Percentiles rank a stretch among this genome's conserved stretches.
phyloP scores from a whole-genome alignment of 345 rosid genomes.

The Salix viminalis region DNA sequence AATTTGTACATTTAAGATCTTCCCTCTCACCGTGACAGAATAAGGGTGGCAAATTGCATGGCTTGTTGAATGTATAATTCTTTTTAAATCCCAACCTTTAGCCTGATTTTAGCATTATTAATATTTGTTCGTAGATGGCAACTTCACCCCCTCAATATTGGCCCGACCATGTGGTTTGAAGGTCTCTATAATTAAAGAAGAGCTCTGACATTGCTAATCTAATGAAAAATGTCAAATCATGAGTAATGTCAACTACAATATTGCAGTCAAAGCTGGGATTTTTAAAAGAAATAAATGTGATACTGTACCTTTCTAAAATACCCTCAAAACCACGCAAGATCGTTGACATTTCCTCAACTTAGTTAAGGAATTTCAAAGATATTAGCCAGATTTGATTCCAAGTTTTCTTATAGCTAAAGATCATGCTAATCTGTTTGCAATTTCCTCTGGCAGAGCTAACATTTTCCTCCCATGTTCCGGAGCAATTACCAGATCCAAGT shows the following conservation, averaged over 20 bases:
- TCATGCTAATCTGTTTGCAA: neutral
- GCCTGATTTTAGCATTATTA: neutral
- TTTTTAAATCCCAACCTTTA: neutral
- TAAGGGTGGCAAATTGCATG: neutral
- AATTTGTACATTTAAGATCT: no score
- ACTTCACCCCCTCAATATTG: neutral
- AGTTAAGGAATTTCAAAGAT: neutral
- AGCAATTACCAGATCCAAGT: no score
- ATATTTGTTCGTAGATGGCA: neutral
- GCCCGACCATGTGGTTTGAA: neutral
- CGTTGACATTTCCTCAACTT: constrained; percentile 3
- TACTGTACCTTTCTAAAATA: neutral
- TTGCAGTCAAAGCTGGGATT: neutral
- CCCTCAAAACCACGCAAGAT: neutral
- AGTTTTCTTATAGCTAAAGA: neutral
- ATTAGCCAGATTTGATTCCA: neutral
- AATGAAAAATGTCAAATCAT: neutral
- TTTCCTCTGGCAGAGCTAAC: neutral
- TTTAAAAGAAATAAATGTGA: neutral
- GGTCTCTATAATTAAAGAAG: neutral
- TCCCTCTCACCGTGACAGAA: neutral
- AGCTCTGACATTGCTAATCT: neutral
- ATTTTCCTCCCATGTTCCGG: constrained; percentile 1
- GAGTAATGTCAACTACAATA: neutral
- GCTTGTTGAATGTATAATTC: neutral